A percentile compares a stretch with the other conserved stretches of the same genome.
Evolutionary conservation across 176 grass and related monocot genomes (phyloP).

Genomic region (Carex pumila): DNA sequence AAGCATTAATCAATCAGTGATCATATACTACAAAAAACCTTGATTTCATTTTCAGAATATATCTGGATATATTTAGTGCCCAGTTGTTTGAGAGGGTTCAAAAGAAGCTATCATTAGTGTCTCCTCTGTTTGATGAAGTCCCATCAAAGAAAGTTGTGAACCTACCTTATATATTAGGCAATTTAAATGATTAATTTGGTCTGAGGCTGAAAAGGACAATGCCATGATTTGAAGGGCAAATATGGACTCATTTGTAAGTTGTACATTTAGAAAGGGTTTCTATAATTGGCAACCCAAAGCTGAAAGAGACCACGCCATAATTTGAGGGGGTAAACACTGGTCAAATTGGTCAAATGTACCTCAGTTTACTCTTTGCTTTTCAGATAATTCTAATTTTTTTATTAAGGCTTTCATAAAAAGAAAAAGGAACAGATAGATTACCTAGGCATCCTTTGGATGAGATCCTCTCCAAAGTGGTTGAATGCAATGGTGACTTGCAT

Average conservation of each 20-base stretch:
- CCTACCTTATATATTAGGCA: not conserved
- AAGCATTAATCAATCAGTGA: not conserved
- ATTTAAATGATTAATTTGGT: not conserved
- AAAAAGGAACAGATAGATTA: not conserved
- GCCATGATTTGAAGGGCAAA: not conserved
- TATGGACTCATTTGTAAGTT: not conserved
- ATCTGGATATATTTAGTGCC: not conserved
- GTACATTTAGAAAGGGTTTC: conserved; percentile 2
- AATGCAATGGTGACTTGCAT: conserved; percentile 26
- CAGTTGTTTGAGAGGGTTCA: not conserved
- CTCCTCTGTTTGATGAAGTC: not conserved
- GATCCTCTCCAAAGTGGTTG: conserved; percentile 24
- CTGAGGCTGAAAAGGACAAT: not conserved
- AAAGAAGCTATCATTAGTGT: not conserved
- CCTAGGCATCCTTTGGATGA: conserved; percentile 24
- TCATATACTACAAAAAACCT: not conserved
- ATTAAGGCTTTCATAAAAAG: not conserved
- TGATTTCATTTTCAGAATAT: not conserved
- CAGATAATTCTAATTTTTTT: not conserved
- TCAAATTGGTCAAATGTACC: not conserved
- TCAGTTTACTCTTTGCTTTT: not conserved
- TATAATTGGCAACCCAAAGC: not conserved
- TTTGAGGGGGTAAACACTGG: not conserved
- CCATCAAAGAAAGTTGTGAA: not conserved
- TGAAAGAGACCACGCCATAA: not conserved